phyloP scores from a whole-genome alignment of 164 flowering plant genomes.

The Magnolia sinica region DNA sequence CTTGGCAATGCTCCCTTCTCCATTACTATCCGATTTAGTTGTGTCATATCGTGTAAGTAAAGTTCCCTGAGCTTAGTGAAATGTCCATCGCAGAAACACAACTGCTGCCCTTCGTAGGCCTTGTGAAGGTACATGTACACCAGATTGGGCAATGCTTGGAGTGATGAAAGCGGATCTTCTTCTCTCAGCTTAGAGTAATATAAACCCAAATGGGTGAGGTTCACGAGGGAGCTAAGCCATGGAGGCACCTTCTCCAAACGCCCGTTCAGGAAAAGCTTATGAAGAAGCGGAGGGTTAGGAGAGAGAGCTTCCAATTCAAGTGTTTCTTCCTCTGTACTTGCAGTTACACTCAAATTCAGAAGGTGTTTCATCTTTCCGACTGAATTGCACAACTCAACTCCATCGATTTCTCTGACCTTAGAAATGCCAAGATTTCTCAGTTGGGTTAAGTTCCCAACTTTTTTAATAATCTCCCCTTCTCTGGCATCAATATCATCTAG shows the following conservation, averaged over 20 bases:
- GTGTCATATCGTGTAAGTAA: too few relatives aligned
- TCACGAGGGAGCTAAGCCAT: not conserved
- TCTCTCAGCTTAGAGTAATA: too few relatives aligned
- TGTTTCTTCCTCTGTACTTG: not conserved
- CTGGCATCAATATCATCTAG: not conserved
- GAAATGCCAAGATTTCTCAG: slow-evolving; percentile 4
- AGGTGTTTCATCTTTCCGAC: slow-evolving; percentile 11
- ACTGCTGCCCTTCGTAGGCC: too few relatives aligned
- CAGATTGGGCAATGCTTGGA: too few relatives aligned
- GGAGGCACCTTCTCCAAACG: slow-evolving; percentile 3
- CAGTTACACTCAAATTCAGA: not conserved
- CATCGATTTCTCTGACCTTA: not conserved
- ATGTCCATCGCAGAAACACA: too few relatives aligned
- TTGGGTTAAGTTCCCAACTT: slow-evolving; percentile 3
- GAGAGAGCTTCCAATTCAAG: slow-evolving; percentile 9
- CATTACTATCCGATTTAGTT: too few relatives aligned
- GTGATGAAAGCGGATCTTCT: too few relatives aligned
- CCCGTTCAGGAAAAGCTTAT: slow-evolving; percentile 5
- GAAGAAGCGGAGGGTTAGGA: slow-evolving; percentile 9
- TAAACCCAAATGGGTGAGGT: too few relatives aligned
- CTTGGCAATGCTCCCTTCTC: too few relatives aligned
- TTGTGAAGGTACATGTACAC: too few relatives aligned
- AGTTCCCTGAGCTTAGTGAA: too few relatives aligned
- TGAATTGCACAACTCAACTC: not conserved
- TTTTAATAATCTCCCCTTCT: not conserved